Base-by-base conservation (phyloP, 768 basidiomycete species). In the Calocybe cyanea region DNA sequence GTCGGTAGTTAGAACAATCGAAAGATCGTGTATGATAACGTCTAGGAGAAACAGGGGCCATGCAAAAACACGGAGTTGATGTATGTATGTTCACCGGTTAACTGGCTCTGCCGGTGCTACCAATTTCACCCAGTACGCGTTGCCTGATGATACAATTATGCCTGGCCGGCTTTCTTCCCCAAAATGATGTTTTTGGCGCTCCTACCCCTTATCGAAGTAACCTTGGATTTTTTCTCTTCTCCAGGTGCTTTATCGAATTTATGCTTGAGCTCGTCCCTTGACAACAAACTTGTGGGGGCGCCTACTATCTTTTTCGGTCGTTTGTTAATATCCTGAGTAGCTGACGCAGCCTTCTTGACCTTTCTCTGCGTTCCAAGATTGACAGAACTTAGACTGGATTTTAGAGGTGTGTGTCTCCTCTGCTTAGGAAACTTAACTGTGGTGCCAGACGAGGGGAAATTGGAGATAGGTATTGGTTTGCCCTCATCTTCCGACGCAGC, bases 161-260 rank as follows among this genome's bases (percentile, higher is more conserved):
- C 62, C 55, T 69, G 65, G 2, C 62, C 66, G 40, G 59, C 68
- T 60, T 76, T 81, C 58, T 70, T 81, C 30, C 81, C 81, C 30
- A 82, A 60, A 43, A 83, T 50, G 34, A 60, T 63, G 48, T 71
- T 67, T 68, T 85, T 85, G 30, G 73, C 75, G 46, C 75, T 78
- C 62, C 75, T 78, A 21, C 66, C 63, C 8, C 65, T 65, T 50
- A 65, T 68, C 46, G 65, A 64, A 8, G 62, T 52, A 15, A 70
- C 37, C 41, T 68, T 65, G 41, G 66, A 72, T 63, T 81, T 84
- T 65, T 86, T 86, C 68, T 76, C 81, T 61, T 77, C 77, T 2
- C 70, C 69, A 38, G 65, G 61, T 28, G 60, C 65, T 1, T 57
- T 62, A 17, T 60, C 61, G 43, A 71, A 69, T 58, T 83, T 83